These are phyloP conservation scores for Panicum miliaceum DNA, from an alignment of 176 grass and related monocot genomes.

Conservation along the genomic window DNA sequence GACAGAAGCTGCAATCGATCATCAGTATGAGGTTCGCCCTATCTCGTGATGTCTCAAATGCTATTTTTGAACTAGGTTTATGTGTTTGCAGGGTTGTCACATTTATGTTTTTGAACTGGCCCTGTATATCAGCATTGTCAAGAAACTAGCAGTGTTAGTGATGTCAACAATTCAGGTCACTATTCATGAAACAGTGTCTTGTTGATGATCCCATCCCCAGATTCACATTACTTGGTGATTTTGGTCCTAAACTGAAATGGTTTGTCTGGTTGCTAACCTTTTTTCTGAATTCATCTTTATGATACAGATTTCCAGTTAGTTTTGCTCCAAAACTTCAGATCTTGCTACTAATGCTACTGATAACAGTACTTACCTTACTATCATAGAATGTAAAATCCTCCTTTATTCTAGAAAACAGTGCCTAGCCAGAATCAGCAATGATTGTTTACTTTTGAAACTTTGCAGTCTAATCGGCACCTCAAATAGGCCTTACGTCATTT, in stretches of 20 bases:
- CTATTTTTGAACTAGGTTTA: conserved; percentile 13
- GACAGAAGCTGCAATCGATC: conserved; percentile 78
- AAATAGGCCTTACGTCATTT: not conserved
- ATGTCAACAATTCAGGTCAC: not conserved
- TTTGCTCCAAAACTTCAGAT: conserved; percentile 18
- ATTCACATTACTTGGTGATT: not conserved
- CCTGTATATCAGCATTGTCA: not conserved
- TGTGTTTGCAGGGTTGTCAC: conserved; percentile 6
- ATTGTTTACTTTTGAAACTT: not conserved
- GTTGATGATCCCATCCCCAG: not conserved
- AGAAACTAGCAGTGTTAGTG: not conserved
- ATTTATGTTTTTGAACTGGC: not conserved
- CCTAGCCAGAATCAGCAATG: not conserved
- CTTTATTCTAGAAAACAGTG: not conserved
- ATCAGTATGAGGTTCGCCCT: conserved; percentile 77
- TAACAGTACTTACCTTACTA: not conserved
- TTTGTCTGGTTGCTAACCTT: not conserved
- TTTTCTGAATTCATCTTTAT: not conserved
- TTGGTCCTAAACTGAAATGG: not conserved
- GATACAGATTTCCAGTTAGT: conserved; percentile 1
- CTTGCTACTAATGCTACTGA: not conserved
- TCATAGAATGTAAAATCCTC: conserved; percentile 12
- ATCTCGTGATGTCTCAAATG: conserved; percentile 31
- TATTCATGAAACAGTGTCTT: not conserved
- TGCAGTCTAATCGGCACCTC: not conserved